Evolutionary conservation across 345 rosid species (phyloP), one percentile per base, ranked within the genome.

Genomic region (Adansonia digitata): DNA sequence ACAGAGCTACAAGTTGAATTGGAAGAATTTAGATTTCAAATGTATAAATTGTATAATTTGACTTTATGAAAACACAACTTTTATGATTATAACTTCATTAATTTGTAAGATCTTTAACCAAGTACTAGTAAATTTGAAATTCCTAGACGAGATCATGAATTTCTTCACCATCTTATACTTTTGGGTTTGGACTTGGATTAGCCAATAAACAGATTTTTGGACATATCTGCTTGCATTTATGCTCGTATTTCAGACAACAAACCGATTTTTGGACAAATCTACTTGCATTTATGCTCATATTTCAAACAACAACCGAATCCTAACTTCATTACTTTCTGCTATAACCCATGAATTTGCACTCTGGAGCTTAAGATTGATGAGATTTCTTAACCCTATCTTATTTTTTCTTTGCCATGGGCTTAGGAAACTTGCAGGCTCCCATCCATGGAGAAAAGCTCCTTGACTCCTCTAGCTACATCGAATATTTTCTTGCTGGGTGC

Each of bases 401-500:
- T 7, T 17, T 7, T 18, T 9, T 31, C 3, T 12, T 56, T 9
- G 3, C 4, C 5, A 60, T 17, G 46, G 7, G 5, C 14, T 35
- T 62, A n/a, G 45, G 46, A 63, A 9, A 64, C 20, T n/a, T n/a
- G n/a, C 14, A 20, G 12, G 4, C 12, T 52, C 4, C 57, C 51
- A 22, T 40, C n/a, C 7, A 24, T 76, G 3, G 72, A 72, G 20
- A 82, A 59, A 70, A 76, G 46, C 39, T 59, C 60, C 72, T 72
- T 79, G 51, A 60, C 56, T n/a, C 61, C 65, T 2, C 35, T 43
- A 13, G 60, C 61, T 7, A 71, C 12, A 49, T 86, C 79, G 10
- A 66, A 31, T 10, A 77, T 10, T 78, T 65, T 86, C 84, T 80
- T 84, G 83, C 77, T 74, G 1, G 46, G 59, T 20, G 83, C 73